Conservation (phyloP, 176 grass and related monocot species). For the Carex myosuroides region DNA sequence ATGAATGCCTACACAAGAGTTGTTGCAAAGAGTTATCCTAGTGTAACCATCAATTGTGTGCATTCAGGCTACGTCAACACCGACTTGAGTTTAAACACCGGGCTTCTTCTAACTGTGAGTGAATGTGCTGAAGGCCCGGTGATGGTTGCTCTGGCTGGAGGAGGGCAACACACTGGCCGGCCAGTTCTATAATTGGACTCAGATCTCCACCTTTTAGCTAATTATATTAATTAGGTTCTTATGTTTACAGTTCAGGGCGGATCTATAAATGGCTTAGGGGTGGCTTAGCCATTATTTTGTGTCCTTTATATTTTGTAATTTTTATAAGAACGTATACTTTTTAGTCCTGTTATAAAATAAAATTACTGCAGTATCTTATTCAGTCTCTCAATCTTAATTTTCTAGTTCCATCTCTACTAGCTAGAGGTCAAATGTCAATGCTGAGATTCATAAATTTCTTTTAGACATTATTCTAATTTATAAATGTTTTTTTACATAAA, state of each 20-base stretch:
- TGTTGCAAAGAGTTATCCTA: conserved; percentile 30
- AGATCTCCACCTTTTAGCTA: conserved; percentile 1
- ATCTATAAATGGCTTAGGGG: no score
- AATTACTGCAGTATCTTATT: no score
- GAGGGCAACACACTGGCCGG: conserved; percentile 32
- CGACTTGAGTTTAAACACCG: conserved; percentile 47
- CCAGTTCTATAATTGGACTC: conserved; percentile 57
- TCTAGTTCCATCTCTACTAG: no score
- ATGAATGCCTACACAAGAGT: conserved; percentile 55
- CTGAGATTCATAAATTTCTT: background rate
- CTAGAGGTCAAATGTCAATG: background rate
- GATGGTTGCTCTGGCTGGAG: conserved; percentile 37
- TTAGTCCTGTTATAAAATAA: no score
- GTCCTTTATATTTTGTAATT: no score
- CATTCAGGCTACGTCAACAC: conserved; percentile 48
- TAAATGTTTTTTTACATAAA: no score
- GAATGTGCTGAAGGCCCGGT: conserved; percentile 56
- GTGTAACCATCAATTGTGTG: conserved; percentile 53
- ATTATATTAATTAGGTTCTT: background rate
- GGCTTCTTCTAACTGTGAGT: conserved; percentile 28
- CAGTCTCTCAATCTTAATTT: no score
- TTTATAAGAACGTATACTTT: no score
- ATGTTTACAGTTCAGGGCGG: background rate
- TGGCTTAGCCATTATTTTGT: no score
- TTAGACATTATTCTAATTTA: no score